phyloP scores from a whole-genome alignment of 2,329 filamentous ascomycete species.

The Diaporthe longicolla region DNA sequence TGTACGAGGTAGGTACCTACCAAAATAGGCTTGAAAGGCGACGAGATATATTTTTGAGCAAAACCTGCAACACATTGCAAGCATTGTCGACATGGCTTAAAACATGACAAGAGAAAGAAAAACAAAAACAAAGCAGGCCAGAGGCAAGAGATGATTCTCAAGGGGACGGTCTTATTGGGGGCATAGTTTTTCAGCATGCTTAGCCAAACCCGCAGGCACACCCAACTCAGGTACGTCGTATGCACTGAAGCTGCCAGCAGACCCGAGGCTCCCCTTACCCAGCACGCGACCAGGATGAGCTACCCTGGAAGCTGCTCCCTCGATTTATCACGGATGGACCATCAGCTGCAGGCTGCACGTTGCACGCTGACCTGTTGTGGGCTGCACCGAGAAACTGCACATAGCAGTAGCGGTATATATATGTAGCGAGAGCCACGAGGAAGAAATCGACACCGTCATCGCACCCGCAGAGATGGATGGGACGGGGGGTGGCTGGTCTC shows the following conservation, averaged over 20 bases:
- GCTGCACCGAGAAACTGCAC: not conserved
- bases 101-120: not conserved
- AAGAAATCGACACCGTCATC: conserved; percentile 1
- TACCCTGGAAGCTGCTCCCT: conserved; percentile 11
- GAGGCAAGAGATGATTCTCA: not conserved
- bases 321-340: not conserved
- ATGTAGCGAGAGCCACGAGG: too few relatives aligned
- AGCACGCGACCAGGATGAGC: conserved; percentile 25
- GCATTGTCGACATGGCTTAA: not conserved
- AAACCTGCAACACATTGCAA: too few relatives aligned
- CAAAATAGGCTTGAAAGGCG: too few relatives aligned
- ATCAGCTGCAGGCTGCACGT: not conserved
- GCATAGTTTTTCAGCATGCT: not conserved
- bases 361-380: not conserved
- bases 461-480: conserved; percentile 3
- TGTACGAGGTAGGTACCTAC: not conserved
- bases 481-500: not conserved
- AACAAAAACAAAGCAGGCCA: not conserved
- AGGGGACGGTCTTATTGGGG: not conserved
- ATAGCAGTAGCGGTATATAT: not conserved
- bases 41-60: too few relatives aligned
- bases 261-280: conserved; percentile 25
- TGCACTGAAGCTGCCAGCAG: not conserved
- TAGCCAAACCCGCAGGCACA: not conserved
- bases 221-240: not conserved